These are phyloP conservation scores for Agaricus subrufescens DNA, from an alignment of 768 basidiomycete species.

Conservation along the genomic window DNA sequence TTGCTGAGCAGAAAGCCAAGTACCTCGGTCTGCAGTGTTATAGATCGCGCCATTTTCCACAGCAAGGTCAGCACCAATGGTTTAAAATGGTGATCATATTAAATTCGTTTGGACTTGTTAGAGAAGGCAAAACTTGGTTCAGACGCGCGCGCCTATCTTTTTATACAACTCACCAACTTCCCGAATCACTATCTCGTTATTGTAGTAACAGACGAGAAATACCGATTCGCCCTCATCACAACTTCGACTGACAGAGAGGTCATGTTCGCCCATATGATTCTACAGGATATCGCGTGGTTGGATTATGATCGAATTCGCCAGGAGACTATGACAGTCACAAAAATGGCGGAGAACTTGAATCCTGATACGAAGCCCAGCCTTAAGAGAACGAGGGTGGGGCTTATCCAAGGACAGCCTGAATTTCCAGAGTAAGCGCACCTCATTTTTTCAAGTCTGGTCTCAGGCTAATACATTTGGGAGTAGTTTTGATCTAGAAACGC, in stretches of 20 bases:
- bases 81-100: neutral
- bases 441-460: neutral
- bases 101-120: conserved; percentile 20
- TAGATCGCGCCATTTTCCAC: conserved; percentile 60
- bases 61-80: conserved; percentile 45
- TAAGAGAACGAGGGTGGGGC: conserved; percentile 18
- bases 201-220: conserved; percentile 71
- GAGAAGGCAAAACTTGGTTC: conserved; percentile 72
- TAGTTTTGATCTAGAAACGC: conserved; percentile 68
- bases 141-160: conserved; percentile 56
- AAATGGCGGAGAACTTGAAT: conserved; percentile 3
- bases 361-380: conserved; percentile 14
- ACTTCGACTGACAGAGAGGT: conserved; percentile 50
- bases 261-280: conserved; percentile 54
- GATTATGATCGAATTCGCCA: conserved; percentile 65
- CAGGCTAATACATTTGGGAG: conserved; percentile 5
- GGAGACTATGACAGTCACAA: conserved; percentile 23
- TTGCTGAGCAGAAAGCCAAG: conserved; percentile 80
- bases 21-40: conserved; percentile 80
- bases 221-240: conserved; percentile 79
- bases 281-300: conserved; percentile 79
- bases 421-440: conserved; percentile 16
- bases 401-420: conserved; percentile 5
- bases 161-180: conserved; percentile 74
- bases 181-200: conserved; percentile 82